Evolutionary conservation across 176 grass and related monocot species (phyloP).

Genomic region (Thalia dealbata): DNA sequence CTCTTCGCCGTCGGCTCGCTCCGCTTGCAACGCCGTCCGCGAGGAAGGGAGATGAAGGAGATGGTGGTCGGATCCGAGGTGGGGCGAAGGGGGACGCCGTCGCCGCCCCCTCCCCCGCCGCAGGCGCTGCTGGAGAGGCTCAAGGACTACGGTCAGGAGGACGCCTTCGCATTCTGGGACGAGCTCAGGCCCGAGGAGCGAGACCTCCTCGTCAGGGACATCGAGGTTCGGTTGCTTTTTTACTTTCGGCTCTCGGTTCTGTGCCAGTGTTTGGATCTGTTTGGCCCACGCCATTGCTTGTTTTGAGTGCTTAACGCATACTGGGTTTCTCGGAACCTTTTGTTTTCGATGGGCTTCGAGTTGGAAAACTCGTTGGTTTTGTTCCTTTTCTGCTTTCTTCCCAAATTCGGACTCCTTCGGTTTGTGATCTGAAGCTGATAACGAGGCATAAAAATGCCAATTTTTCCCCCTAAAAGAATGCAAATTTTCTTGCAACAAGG

Average conservation of each 20-base stretch:
- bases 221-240: constrained; percentile 48
- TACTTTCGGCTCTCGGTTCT: neutral
- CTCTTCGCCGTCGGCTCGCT: neutral
- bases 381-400: too few relatives aligned
- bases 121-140: constrained; percentile 91
- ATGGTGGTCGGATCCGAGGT: constrained; percentile 28
- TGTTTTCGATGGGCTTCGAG: too few relatives aligned
- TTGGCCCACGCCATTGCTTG: neutral
- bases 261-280: neutral
- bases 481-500: too few relatives aligned
- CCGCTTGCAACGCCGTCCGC: neutral
- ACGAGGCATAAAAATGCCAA: too few relatives aligned
- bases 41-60: constrained; percentile 9
- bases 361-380: too few relatives aligned
- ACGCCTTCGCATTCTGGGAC: constrained; percentile 89
- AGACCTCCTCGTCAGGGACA: constrained; percentile 78
- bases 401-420: too few relatives aligned
- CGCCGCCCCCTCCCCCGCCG: constrained; percentile 63
- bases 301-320: neutral
- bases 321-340: too few relatives aligned
- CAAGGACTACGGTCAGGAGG: constrained; percentile 97
- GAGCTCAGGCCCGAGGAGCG: constrained; percentile 80
- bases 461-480: too few relatives aligned
- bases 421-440: too few relatives aligned
- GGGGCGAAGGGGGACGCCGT: constrained; percentile 25